phyloP scores from a whole-genome alignment of 345 rosid species.

The Acer negundo region DNA sequence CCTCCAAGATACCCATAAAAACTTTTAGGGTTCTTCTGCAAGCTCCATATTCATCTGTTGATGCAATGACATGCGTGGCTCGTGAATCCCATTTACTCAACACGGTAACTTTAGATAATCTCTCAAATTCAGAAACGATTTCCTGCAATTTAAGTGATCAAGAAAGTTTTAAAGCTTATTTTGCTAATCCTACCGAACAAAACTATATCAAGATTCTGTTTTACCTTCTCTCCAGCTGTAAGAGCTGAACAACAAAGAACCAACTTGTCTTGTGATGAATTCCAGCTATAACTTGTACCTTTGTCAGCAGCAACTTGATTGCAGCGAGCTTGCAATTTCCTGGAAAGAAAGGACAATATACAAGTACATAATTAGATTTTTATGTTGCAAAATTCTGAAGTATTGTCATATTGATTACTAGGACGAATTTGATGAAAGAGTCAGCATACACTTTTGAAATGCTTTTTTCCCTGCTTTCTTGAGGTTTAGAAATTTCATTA shows the following conservation, averaged over 20 bases:
- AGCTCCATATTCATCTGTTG: slow-evolving; percentile 76
- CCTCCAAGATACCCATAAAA: slow-evolving; percentile 85
- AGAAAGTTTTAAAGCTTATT: not conserved
- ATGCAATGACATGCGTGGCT: slow-evolving; percentile 84
- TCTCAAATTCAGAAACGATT: slow-evolving; percentile 58
- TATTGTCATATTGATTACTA: slow-evolving; percentile 4
- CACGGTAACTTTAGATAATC: slow-evolving; percentile 51
- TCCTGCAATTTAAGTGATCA: slow-evolving; percentile 52
- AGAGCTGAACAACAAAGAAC: slow-evolving; percentile 86
- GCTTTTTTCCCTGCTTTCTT: slow-evolving; percentile 34
- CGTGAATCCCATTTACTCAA: slow-evolving; percentile 63
- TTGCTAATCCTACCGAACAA: not conserved
- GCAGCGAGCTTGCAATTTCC: slow-evolving; percentile 30
- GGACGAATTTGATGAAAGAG: slow-evolving; percentile 10
- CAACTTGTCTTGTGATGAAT: slow-evolving; percentile 43
- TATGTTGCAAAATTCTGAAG: not conserved
- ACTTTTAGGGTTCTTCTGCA: slow-evolving; percentile 85
- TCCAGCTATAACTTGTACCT: slow-evolving; percentile 30
- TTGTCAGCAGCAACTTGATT: slow-evolving; percentile 37
- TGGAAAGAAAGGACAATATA: slow-evolving; percentile 29
- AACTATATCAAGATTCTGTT: not conserved
- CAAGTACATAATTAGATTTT: not conserved
- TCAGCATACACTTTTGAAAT: slow-evolving; percentile 47
- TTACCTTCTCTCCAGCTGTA: slow-evolving; percentile 66
- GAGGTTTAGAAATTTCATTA: slow-evolving; percentile 41